Conservation (phyloP, 352 stramenopile species). For the Pythium sukuiense region DNA sequence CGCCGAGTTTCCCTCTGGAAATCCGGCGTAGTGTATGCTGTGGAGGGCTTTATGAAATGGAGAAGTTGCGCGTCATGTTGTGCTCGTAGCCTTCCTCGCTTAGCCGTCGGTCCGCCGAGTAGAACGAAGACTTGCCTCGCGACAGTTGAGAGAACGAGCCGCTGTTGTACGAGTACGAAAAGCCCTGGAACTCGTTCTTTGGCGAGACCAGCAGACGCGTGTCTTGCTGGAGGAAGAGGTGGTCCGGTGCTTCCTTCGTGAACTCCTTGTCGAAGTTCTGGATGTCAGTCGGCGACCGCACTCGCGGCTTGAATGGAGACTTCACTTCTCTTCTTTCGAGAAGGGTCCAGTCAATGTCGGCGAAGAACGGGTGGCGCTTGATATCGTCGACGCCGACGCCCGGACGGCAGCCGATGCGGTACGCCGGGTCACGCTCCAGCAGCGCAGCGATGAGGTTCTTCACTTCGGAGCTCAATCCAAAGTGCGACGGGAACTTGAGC, state of each 20-base stretch:
- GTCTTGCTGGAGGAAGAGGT: constrained; percentile 74
- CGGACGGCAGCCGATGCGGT: constrained; percentile 70
- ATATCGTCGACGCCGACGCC: constrained; percentile 70
- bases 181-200: constrained; percentile 86
- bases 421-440: constrained; percentile 67
- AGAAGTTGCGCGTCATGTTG: constrained; percentile 34
- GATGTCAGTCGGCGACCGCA: constrained; percentile 76
- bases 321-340: constrained; percentile 72
- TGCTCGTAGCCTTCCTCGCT: constrained; percentile 38
- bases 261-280: constrained; percentile 91
- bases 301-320: constrained; percentile 85
- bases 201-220: constrained; percentile 67
- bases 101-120: constrained; percentile 23
- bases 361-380: constrained; percentile 82
- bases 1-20: background rate
- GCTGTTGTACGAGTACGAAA: constrained; percentile 66
- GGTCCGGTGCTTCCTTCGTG: constrained; percentile 79
- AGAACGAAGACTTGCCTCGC: constrained; percentile 26
- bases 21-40: background rate
- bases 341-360: constrained; percentile 71
- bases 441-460: constrained; percentile 81
- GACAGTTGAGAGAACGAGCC: constrained; percentile 25
- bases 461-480: constrained; percentile 66
- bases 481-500: constrained; percentile 86
- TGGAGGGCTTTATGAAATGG: constrained; percentile 25